Base-by-base conservation (phyloP, 192 early-diverging fungal species). In the Thamnidium elegans region DNA sequence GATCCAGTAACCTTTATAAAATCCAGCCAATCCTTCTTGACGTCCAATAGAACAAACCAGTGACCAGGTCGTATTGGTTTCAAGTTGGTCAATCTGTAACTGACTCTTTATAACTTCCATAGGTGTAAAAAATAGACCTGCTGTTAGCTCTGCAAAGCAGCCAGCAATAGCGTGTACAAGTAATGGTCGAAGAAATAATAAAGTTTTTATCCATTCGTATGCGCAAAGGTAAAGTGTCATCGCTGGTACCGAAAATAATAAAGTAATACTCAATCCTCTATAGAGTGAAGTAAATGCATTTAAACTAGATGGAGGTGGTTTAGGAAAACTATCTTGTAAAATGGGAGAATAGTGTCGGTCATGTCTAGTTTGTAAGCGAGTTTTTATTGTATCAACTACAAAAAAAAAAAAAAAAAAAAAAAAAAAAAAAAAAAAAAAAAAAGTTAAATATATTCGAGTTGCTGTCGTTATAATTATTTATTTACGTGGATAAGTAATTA, bases 101-200 rank as follows among this genome's bases (percentile, higher is more conserved):
- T 81, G 83, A 31, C 80, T 87, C 56, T 94, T 94, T 26, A 94
- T 26, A 0, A 94, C 86, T 66, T 94, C 92, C 92, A 94, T 94
- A 2, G 92, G 92, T 13, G 90, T 92, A 78, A 88, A 94, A 19
- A 92, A 78, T 7, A 87, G 52, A 2, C 90, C 90, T 2, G 84
- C 84, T 0, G 80, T 50, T 5, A 79, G 67, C 69, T 94, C 92
- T 5, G 92, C 90, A 9, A 69, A 63, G 0, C 71, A 65, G 1
- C 81, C 90, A 23, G 84, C 77, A 5, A 78, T 30, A 8, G 81
- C 73, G 73, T 92, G 85, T 43, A 82, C 87, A 2, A 62, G 13
- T 17, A 87, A 42, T 60, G 15, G 5, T 46, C 20, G 7, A 48
- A n/a, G 34, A 17, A 31, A 59, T 31, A 19, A 65, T 3, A 10